Evolutionary conservation across 2,329 filamentous ascomycete genomes (phyloP).

Genomic region (Fusarium odoratissimum): DNA sequence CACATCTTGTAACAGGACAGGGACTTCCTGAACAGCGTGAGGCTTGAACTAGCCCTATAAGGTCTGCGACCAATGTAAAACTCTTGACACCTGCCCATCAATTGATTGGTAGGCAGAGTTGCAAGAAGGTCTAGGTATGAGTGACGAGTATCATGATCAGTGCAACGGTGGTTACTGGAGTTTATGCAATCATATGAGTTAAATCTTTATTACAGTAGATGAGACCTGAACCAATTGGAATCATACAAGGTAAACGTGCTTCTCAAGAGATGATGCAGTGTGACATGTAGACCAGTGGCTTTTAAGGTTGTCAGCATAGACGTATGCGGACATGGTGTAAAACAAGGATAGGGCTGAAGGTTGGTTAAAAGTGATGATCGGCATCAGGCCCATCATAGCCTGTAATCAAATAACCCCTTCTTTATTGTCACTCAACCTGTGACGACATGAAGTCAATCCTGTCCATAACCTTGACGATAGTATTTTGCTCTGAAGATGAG

Average conservation of each 20-base stretch:
- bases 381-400: background rate
- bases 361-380: slow-evolving; percentile 1
- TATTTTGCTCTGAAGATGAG: background rate
- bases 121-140: background rate
- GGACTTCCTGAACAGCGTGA: background rate
- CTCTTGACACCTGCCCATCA: background rate
- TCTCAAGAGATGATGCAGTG: background rate
- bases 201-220: background rate
- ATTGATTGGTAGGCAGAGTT: background rate
- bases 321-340: background rate
- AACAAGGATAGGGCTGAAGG: slow-evolving; percentile 17
- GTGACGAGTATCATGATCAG: too few species aligned
- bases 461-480: background rate
- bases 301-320: background rate
- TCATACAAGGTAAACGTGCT: background rate
- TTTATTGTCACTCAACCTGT: background rate
- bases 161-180: background rate
- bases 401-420: background rate
- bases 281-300: background rate
- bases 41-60: slow-evolving; percentile 1
- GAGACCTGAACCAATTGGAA: background rate
- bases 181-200: background rate
- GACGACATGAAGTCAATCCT: background rate
- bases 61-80: background rate
- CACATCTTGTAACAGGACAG: background rate